Evolutionary conservation across 2,329 filamentous ascomycete species (phyloP).

Genomic region (Rasamsonia emersonii): DNA sequence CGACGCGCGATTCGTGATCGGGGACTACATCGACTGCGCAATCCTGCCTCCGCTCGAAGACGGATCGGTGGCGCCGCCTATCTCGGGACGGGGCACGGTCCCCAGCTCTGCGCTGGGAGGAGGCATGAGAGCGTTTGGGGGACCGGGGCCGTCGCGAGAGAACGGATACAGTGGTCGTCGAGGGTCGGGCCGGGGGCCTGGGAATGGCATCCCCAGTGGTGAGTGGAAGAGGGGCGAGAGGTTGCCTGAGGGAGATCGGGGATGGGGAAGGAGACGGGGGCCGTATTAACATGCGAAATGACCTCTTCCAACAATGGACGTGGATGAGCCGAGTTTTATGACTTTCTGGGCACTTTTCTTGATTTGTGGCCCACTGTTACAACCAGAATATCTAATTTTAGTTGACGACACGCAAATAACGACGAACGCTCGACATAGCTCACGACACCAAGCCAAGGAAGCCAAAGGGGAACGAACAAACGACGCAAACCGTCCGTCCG

Average conservation of each 20-base stretch:
- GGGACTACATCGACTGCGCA: slow-evolving; percentile 79
- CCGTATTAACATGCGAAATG: slow-evolving; percentile 21
- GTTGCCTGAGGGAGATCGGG: slow-evolving; percentile 32
- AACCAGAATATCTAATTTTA: too few relatives aligned
- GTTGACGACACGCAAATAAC: too few relatives aligned
- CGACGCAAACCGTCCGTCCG: too few relatives aligned
- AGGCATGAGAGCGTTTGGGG: slow-evolving; percentile 30
- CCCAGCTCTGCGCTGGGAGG: slow-evolving; percentile 35
- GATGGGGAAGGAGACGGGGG: slow-evolving; percentile 34
- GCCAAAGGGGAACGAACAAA: too few relatives aligned
- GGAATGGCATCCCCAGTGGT: slow-evolving; percentile 33
- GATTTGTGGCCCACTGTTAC: too few relatives aligned
- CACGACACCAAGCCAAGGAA: too few relatives aligned
- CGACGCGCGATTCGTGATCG: slow-evolving; percentile 74
- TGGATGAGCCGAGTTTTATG: too few relatives aligned
- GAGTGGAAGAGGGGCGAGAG: slow-evolving; percentile 44
- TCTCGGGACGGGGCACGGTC: slow-evolving; percentile 37
- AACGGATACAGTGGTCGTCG: slow-evolving; percentile 36
- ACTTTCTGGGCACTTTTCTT: too few relatives aligned
- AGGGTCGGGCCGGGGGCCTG: slow-evolving; percentile 33
- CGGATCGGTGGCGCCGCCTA: slow-evolving; percentile 61
- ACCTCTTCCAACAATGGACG: slow-evolving; percentile 6
- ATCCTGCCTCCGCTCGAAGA: slow-evolving; percentile 67
- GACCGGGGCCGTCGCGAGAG: slow-evolving; percentile 27
- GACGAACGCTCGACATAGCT: too few relatives aligned